These are phyloP conservation scores for Silene conica DNA, from an alignment of 148 eudicot genomes.

Conservation along the genomic window DNA sequence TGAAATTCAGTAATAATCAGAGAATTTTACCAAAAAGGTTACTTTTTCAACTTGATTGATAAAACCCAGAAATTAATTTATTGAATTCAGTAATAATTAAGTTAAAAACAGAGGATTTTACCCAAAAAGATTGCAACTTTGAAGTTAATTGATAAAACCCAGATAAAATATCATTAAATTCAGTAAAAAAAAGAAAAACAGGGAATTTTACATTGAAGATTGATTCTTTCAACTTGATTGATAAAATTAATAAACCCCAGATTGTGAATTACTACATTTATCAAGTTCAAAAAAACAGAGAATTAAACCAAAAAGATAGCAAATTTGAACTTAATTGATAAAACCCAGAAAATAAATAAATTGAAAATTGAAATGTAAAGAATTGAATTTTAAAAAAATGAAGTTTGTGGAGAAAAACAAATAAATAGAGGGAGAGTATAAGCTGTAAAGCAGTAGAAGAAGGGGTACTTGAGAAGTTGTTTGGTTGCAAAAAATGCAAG, in stretches of 20 bases:
- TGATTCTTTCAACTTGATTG: not conserved
- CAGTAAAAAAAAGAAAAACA: not conserved
- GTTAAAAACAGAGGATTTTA: conserved; percentile 6
- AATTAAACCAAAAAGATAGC: conserved; percentile 2
- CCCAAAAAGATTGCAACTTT: not conserved
- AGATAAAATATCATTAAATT: not conserved
- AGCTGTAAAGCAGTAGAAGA: not conserved
- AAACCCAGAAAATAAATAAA: conserved; percentile 9
- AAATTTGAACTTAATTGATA: conserved; percentile 6
- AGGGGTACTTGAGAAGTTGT: not conserved
- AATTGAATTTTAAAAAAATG: not conserved
- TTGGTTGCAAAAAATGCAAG: conserved; percentile 19
- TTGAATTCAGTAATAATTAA: too few species aligned
- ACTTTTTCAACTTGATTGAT: not conserved
- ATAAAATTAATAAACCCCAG: conserved; percentile 16
- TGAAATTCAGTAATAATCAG: not conserved
- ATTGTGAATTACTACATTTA: too few species aligned
- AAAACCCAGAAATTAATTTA: conserved; percentile 6
- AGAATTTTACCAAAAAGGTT: conserved; percentile 1
- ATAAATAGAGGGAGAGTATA: not conserved
- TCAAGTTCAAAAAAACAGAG: conserved; percentile 9
- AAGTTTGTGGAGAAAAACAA: not conserved
- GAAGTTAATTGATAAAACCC: conserved; percentile 10
- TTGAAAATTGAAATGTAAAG: not conserved
- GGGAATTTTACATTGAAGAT: not conserved